A percentile compares a stretch with the other conserved stretches of the same genome.
Evolutionary conservation across 495 filamentous ascomycete genomes (phyloP).

Genomic region (Cercophora newfieldiana): DNA sequence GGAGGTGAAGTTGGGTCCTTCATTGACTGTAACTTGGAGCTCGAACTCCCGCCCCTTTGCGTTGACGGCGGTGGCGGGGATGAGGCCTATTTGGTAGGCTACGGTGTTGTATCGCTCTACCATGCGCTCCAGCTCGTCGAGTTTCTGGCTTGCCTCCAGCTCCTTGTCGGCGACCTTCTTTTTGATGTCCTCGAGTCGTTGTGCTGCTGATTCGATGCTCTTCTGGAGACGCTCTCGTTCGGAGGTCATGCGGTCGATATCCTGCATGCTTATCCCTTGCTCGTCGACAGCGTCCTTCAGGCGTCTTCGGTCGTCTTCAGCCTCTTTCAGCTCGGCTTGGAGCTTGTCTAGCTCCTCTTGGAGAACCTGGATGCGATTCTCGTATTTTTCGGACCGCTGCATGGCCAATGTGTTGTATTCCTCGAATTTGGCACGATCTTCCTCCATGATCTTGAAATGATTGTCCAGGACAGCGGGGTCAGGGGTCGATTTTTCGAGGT

Average conservation of each 20-base stretch:
- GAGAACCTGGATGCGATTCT: conserved; percentile 70
- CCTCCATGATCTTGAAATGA: conserved; percentile 81
- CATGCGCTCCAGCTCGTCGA: conserved; percentile 84
- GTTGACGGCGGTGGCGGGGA: conserved; percentile 78
- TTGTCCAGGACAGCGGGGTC: conserved; percentile 81
- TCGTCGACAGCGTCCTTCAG: conserved; percentile 84
- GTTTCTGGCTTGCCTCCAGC: conserved; percentile 71
- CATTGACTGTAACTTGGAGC: conserved; percentile 66
- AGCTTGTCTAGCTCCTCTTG: conserved; percentile 78
- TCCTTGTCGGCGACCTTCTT: conserved; percentile 80
- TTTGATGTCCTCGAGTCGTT: conserved; percentile 79
- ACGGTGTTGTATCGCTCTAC: conserved; percentile 90
- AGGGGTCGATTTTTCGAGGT: conserved; percentile 78
- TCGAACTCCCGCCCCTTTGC: conserved; percentile 84
- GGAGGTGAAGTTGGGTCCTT: conserved; percentile 67
- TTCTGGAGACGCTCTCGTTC: conserved; percentile 90
- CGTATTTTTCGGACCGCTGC: conserved; percentile 80
- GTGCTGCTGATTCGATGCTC: conserved; percentile 70
- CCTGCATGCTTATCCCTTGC: conserved; percentile 90
- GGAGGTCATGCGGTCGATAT: conserved; percentile 97
- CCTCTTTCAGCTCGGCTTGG: conserved; percentile 70
- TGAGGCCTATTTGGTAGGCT: conserved; percentile 88
- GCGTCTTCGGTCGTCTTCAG: conserved; percentile 74
- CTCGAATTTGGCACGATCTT: conserved; percentile 89
- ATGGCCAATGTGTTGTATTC: conserved; percentile 81